Conservation (phyloP, 192 early-diverging fungal genomes). For the Coemansia sp. region DNA sequence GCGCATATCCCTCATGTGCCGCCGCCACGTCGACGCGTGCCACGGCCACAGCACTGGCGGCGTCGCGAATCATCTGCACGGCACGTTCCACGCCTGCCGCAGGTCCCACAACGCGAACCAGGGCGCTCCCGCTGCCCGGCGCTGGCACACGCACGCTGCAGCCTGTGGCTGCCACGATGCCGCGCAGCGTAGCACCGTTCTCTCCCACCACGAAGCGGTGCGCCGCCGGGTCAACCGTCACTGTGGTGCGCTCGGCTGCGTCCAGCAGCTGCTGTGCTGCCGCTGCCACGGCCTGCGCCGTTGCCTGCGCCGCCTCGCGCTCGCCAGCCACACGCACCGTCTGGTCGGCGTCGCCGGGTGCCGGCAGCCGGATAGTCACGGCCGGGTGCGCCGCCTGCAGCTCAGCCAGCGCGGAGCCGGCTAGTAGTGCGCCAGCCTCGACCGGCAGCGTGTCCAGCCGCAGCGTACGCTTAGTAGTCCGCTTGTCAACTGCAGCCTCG, state of each 20-base stretch:
- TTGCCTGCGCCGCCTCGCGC: slow-evolving; percentile 63
- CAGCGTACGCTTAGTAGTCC: slow-evolving; percentile 68
- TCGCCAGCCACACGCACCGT: slow-evolving; percentile 79
- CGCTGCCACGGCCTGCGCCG: slow-evolving; percentile 60
- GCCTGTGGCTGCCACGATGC: slow-evolving; percentile 82
- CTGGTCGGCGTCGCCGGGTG: slow-evolving; percentile 33
- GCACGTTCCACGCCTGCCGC: slow-evolving; percentile 65
- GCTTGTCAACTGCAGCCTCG: slow-evolving; percentile 70
- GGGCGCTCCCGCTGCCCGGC: slow-evolving; percentile 64
- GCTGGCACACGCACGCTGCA: slow-evolving; percentile 84
- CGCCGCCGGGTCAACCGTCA: slow-evolving; percentile 85
- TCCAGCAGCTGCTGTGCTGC: slow-evolving; percentile 63
- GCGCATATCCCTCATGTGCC: slow-evolving; percentile 49
- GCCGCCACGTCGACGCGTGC: slow-evolving; percentile 66
- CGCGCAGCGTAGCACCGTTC: slow-evolving; percentile 72
- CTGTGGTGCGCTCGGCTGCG: slow-evolving; percentile 60
- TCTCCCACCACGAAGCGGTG: slow-evolving; percentile 89
- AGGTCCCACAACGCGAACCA: slow-evolving; percentile 78
- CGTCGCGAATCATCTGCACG: slow-evolving; percentile 76
- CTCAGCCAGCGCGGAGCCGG: slow-evolving; percentile 57
- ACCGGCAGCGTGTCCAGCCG: slow-evolving; percentile 67
- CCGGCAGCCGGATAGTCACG: slow-evolving; percentile 79
- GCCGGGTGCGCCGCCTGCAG: slow-evolving; percentile 60
- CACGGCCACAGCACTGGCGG: slow-evolving; percentile 72
- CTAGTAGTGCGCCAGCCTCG: slow-evolving; percentile 79